Conservation (phyloP, 495 filamentous ascomycete genomes). For the Penicillium diatomitis region DNA sequence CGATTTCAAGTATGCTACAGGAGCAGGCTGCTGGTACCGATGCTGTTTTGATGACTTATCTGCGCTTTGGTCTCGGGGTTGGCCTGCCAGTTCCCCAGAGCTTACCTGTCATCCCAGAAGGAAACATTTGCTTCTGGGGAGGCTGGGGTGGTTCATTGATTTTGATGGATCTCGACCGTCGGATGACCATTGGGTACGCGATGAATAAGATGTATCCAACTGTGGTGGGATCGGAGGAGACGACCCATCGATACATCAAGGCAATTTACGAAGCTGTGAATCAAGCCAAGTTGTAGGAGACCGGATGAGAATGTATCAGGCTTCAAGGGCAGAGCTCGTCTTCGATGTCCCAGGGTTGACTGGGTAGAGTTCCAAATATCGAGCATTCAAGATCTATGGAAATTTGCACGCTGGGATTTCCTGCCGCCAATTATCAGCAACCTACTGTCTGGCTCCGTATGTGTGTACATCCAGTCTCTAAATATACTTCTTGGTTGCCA, state of each 20-base stretch:
- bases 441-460: too few species aligned
- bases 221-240: constrained; percentile 20
- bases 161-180: constrained; percentile 33
- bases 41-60: constrained; percentile 13
- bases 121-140: constrained; percentile 30
- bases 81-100: constrained; percentile 13
- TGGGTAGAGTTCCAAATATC: too few species aligned
- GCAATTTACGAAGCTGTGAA: constrained; percentile 27
- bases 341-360: too few species aligned
- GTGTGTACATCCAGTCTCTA: not conserved
- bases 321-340: too few species aligned
- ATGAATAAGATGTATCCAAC: constrained; percentile 35
- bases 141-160: constrained; percentile 36
- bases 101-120: constrained; percentile 19
- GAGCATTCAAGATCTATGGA: too few species aligned
- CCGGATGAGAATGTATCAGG: not conserved
- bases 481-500: constrained; percentile 18
- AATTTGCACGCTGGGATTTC: not conserved
- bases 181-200: constrained; percentile 32
- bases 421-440: not conserved
- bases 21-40: constrained; percentile 29
- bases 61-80: constrained; percentile 31
- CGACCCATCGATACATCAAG: constrained; percentile 20
- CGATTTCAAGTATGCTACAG: constrained; percentile 27
- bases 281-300: not conserved